Evolutionary conservation across 352 stramenopile species (phyloP).

Genomic region (Phytophthora pseudosyringae): DNA sequence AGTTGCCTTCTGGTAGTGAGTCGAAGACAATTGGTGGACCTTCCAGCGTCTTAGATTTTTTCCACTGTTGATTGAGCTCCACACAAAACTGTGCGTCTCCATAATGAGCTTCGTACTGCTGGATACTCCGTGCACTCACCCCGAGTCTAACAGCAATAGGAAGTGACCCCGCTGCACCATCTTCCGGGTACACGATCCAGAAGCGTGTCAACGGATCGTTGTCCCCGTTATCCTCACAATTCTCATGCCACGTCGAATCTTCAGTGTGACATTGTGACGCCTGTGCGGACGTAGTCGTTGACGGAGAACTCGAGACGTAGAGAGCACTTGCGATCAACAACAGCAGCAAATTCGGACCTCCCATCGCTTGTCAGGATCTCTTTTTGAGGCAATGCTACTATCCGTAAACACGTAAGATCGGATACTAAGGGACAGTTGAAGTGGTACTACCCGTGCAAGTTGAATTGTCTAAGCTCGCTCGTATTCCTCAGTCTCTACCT

Average conservation of each 20-base stretch:
- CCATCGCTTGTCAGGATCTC: not conserved
- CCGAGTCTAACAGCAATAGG: constrained; percentile 14
- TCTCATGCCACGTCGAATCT: not conserved
- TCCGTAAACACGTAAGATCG: not conserved
- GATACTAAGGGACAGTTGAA: constrained; percentile 8
- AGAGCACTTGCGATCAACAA: constrained; percentile 2
- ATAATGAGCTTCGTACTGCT: constrained; percentile 17
- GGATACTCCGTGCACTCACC: not conserved
- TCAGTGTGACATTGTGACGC: not conserved
- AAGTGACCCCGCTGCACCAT: constrained; percentile 18
- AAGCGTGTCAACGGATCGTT: constrained; percentile 20
- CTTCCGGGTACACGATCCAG: constrained; percentile 11
- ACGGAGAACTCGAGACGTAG: not conserved
- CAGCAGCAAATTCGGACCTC: not conserved
- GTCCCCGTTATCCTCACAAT: not conserved
- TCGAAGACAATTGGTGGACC: constrained; percentile 8
- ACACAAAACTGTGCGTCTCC: constrained; percentile 24
- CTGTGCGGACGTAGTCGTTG: not conserved
- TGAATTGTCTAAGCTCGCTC: constrained; percentile 28
- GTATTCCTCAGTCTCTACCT: constrained; percentile 10
- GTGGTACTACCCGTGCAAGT: not conserved
- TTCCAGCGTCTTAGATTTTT: constrained; percentile 16
- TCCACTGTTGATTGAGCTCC: constrained; percentile 34
- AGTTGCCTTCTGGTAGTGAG: constrained; percentile 23
- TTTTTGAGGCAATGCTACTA: too few relatives aligned